phyloP scores from a whole-genome alignment of 345 rosid genomes.

The Aethionema arabicum region DNA sequence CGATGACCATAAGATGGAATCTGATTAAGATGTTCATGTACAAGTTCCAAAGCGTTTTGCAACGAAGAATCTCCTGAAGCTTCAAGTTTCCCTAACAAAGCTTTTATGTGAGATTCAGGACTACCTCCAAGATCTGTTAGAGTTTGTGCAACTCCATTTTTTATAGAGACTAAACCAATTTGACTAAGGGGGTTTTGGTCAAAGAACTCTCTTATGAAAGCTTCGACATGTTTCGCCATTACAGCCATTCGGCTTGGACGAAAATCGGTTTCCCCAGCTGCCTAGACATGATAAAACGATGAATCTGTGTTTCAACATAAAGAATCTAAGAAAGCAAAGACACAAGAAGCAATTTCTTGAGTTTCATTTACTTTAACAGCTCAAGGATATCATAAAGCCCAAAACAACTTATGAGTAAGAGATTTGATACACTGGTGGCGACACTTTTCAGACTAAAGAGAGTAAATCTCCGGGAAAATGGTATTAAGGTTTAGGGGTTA shows the following conservation, averaged over 20 bases:
- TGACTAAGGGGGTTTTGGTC: slow-evolving; percentile 93
- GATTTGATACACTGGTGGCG: no score
- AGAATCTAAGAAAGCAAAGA: neutral
- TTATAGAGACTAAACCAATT: slow-evolving; percentile 64
- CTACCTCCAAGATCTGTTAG: slow-evolving; percentile 94
- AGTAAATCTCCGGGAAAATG: no score
- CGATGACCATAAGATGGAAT: slow-evolving; percentile 91
- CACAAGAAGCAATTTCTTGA: neutral
- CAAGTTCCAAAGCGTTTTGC: slow-evolving; percentile 81
- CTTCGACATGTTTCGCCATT: slow-evolving; percentile 71
- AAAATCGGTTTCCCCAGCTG: slow-evolving; percentile 79
- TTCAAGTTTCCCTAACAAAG: slow-evolving; percentile 81
- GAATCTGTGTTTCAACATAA: neutral
- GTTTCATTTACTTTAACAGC: neutral
- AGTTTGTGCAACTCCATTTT: slow-evolving; percentile 78
- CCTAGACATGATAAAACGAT: slow-evolving; percentile 45
- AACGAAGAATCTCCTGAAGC: slow-evolving; percentile 79
- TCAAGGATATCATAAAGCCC: neutral
- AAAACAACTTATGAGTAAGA: slow-evolving; percentile 12
- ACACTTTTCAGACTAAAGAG: no score
- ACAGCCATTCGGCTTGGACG: slow-evolving; percentile 73
- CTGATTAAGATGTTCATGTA: slow-evolving; percentile 63
- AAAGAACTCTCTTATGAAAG: slow-evolving; percentile 88
- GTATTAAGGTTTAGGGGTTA: neutral
- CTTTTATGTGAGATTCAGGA: slow-evolving; percentile 84